Percentiles rank a stretch among this genome's conserved stretches.
Conservation (phyloP, 164 flowering plant species). For the Kalanchoe fedtschenkoi region DNA sequence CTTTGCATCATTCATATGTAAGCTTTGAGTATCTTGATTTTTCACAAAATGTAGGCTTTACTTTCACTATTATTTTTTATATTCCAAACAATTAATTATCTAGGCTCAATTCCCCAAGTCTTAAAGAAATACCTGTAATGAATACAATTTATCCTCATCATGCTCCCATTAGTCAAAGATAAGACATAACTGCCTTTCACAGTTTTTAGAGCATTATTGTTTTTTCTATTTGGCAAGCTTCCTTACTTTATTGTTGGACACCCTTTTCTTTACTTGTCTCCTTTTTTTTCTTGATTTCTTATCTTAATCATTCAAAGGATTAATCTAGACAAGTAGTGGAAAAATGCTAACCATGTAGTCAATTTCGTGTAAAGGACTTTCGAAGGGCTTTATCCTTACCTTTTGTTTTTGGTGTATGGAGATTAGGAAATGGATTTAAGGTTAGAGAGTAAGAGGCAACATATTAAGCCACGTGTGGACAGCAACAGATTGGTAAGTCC, state of each 20-base stretch:
- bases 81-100: neutral
- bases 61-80: neutral
- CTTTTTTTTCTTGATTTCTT: too few relatives aligned
- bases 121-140: neutral
- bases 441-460: neutral
- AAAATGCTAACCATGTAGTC: neutral
- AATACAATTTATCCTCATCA: neutral
- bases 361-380: neutral
- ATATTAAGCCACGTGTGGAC: neutral
- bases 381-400: neutral
- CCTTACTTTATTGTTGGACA: too few relatives aligned
- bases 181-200: constrained; percentile 4
- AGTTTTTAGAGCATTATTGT: neutral
- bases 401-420: neutral
- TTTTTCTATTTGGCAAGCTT: neutral
- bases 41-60: neutral
- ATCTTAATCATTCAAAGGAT: neutral
- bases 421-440: neutral
- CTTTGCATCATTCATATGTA: neutral
- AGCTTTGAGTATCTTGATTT: neutral
- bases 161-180: constrained; percentile 3
- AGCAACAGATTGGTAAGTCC: constrained; percentile 18
- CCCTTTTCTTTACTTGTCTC: too few relatives aligned
- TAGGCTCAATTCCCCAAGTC: constrained; percentile 1
- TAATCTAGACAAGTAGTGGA: neutral